These are phyloP conservation scores for Fusarium mangiferae DNA, from an alignment of 2,329 filamentous ascomycete species.

Conservation along the genomic window DNA sequence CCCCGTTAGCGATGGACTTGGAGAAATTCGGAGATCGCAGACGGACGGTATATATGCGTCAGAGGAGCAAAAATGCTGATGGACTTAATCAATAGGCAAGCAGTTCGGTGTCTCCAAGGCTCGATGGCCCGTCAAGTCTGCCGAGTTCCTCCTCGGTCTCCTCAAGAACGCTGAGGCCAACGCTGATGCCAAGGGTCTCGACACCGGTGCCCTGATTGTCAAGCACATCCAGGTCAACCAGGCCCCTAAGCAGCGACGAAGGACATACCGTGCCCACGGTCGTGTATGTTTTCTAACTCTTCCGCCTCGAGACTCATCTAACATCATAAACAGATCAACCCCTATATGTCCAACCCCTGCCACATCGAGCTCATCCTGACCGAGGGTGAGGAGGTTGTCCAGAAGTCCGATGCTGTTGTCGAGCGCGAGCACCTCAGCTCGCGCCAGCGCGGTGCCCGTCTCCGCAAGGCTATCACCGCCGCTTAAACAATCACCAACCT, in stretches of 20 bases:
- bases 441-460: conserved; percentile 85
- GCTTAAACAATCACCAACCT: conserved; percentile 58
- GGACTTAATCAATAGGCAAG: conserved; percentile 75
- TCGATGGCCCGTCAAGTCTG: conserved; percentile 99
- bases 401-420: conserved; percentile 89
- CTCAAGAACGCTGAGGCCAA: conserved; percentile 98
- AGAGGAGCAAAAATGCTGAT: conserved; percentile 42
- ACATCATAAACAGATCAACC: conserved; percentile 85
- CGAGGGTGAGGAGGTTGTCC: conserved; percentile 94
- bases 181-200: conserved; percentile 95
- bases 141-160: conserved; percentile 96
- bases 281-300: conserved; percentile 76
- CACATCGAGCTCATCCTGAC: conserved; percentile 99
- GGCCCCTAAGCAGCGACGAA: conserved; percentile 98
- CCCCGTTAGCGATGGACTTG: conserved; percentile 9
- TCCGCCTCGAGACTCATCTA: background rate
- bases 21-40: conserved; percentile 7
- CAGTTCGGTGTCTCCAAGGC: conserved; percentile 97
- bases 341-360: conserved; percentile 99
- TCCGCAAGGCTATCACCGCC: conserved; percentile 72
- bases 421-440: conserved; percentile 82
- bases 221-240: conserved; percentile 99
- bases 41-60: conserved; percentile 2
- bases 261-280: conserved; percentile 99
- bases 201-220: conserved; percentile 96